These are phyloP conservation scores for Polytolypa hystricis DNA, from an alignment of 2,329 filamentous ascomycete species.

Conservation along the genomic window DNA sequence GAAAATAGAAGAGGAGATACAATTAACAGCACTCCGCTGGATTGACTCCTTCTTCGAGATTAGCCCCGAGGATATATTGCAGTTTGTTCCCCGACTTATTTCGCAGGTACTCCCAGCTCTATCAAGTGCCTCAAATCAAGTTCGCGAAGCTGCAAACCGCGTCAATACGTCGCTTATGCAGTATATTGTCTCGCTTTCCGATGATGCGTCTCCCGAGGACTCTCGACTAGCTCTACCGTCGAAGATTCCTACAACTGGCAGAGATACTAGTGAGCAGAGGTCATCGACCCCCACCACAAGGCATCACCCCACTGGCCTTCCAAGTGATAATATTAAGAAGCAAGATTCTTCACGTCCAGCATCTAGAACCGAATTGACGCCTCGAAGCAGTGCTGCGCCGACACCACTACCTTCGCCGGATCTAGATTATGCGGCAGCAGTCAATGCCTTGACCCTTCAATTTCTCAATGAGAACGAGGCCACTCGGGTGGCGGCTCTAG, in stretches of 20 bases:
- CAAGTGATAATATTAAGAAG: slow-evolving; percentile 21
- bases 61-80: slow-evolving; percentile 88
- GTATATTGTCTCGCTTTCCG: slow-evolving; percentile 83
- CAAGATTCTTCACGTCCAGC: slow-evolving; percentile 20
- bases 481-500: slow-evolving; percentile 82
- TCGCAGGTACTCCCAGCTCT: slow-evolving; percentile 88
- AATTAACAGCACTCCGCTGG: slow-evolving; percentile 85
- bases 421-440: slow-evolving; percentile 90
- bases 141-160: slow-evolving; percentile 74
- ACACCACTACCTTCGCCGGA: slow-evolving; percentile 45
- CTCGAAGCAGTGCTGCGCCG: slow-evolving; percentile 36
- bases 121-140: slow-evolving; percentile 80
- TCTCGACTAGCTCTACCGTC: slow-evolving; percentile 24
- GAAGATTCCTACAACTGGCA: slow-evolving; percentile 32
- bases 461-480: slow-evolving; percentile 96
- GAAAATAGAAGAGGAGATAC: slow-evolving; percentile 68
- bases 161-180: slow-evolving; percentile 89
- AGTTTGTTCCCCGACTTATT: slow-evolving; percentile 84
- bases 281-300: slow-evolving; percentile 30
- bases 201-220: slow-evolving; percentile 45
- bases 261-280: slow-evolving; percentile 29
- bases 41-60: slow-evolving; percentile 96
- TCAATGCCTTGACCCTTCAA: slow-evolving; percentile 81
- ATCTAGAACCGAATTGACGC: slow-evolving; percentile 27
- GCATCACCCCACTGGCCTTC: slow-evolving; percentile 16